Evolutionary conservation across 805 yeast genomes (phyloP), one percentile per base, ranked within the genome.

Genomic region (Lachancea dasiensis): DNA sequence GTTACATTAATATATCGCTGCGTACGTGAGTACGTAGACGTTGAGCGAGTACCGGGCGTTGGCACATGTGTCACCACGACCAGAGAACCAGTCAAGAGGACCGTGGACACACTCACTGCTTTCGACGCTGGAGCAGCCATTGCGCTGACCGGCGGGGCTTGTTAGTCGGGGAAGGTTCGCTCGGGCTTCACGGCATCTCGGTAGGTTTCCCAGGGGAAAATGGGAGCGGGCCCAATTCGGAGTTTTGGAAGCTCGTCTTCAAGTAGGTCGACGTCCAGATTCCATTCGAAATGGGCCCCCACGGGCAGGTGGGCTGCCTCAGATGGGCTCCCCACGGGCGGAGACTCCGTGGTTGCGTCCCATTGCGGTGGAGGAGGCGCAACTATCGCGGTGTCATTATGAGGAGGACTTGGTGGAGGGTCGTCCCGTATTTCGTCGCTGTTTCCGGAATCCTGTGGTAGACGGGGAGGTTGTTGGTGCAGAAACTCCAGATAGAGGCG

Each of bases 271-370:
- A 18, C 24, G 18, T 31, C 38, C 23, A 18, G 35, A 9, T 9
- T 48, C 59, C 59, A 54, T 13, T 41, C 40, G 30, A 45, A 46
- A 24, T 46, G 43, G 9, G 47, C 18, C 17, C 47, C 47, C 3
- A 40, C 24, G 6, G 55, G 53, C 45, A 58, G 48, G 9, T 32
- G 13, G 2, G 46, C 48, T 17, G 60, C 60, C 32, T 57, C 56
- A 15, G 62, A 54, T 20, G 23, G 38, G 8, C 58, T 54, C 26
- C 48, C 40, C 27, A 45, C 49, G 16, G 77, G 76, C 7, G 76
- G 76, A 6, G 64, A 60, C 31, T 60, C 65, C 9, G 36, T 47
- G 1, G 72, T 56, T 6, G 77, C 69, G 38, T 72, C 66, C 77
- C 77, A 72, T 20, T 20, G 33, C 25, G 33, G 33, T 5, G 31